phyloP scores from a whole-genome alignment of 192 early-diverging fungal species.

The Radiomyces spectabilis region DNA sequence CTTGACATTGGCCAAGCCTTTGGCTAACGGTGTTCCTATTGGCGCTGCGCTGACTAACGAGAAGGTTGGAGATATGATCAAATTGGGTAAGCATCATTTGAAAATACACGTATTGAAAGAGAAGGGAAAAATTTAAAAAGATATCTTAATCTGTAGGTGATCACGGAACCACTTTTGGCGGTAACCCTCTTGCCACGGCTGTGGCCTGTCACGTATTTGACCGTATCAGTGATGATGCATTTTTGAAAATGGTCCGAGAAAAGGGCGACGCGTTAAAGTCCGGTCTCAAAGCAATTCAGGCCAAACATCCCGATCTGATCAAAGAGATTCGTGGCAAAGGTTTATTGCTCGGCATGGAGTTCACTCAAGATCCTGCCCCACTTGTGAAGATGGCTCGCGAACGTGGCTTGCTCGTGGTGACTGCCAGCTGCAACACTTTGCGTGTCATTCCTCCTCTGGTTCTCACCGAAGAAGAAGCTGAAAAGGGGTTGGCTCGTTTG shows the following conservation, averaged over 20 bases:
- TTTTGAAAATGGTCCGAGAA: conserved; percentile 62
- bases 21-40: conserved; percentile 95
- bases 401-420: conserved; percentile 81
- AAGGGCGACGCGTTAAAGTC: conserved; percentile 58
- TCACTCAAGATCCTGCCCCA: conserved; percentile 58
- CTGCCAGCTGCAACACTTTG: conserved; percentile 83
- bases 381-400: conserved; percentile 72
- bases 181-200: conserved; percentile 84
- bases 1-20: conserved; percentile 92
- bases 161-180: conserved; percentile 98
- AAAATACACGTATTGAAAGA: background rate
- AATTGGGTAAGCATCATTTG: conserved; percentile 44
- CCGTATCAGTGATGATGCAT: conserved; percentile 61
- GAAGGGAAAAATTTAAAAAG: background rate
- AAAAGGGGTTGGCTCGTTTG: conserved; percentile 67
- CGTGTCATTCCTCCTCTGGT: conserved; percentile 89
- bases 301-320: conserved; percentile 42
- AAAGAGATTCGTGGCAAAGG: conserved; percentile 80
- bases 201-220: conserved; percentile 71
- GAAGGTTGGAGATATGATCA: conserved; percentile 75
- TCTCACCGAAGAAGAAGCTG: conserved; percentile 67
- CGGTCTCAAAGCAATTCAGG: conserved; percentile 36
- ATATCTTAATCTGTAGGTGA: conserved; percentile 50
- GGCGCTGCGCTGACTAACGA: conserved; percentile 82
- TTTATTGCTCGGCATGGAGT: conserved; percentile 81